A percentile compares a stretch with the other conserved stretches of the same genome.
phyloP scores from a whole-genome alignment of 1,139 yeast genomes.

The Pichia sp. region DNA sequence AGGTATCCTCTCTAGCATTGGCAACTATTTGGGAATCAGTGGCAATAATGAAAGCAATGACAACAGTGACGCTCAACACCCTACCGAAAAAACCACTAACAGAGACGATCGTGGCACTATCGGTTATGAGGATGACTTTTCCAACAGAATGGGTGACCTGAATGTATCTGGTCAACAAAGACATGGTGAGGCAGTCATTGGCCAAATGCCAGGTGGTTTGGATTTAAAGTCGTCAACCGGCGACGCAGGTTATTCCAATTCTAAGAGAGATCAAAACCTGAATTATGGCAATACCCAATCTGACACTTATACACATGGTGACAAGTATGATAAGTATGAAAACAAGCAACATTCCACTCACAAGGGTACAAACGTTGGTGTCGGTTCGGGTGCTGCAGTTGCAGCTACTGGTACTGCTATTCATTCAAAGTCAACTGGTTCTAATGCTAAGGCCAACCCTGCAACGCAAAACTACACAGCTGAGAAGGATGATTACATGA shows the following conservation, averaged over 20 bases:
- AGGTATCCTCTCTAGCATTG: slow-evolving; percentile 5
- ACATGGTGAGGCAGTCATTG: too few species aligned
- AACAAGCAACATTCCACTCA: too few species aligned
- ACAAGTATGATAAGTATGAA: too few species aligned
- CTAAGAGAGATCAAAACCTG: background rate
- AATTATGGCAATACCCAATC: background rate
- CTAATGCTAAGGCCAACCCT: background rate
- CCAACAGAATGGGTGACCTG: background rate
- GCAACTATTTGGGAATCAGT: slow-evolving; percentile 6
- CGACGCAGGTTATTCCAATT: background rate
- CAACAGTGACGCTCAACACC: background rate
- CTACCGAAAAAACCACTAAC: too few species aligned
- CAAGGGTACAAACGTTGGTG: too few species aligned
- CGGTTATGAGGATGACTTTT: background rate
- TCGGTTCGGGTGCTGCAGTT: background rate
- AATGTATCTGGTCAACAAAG: background rate
- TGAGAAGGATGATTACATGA: background rate
- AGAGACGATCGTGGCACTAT: too few species aligned
- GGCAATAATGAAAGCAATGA: background rate
- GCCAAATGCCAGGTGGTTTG: slow-evolving; percentile 9
- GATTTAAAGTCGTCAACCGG: background rate
- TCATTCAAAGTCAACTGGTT: background rate
- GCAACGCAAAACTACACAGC: background rate
- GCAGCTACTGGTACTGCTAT: background rate
- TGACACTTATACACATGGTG: too few species aligned